phyloP scores from a whole-genome alignment of 768 basidiomycete genomes.

The Boletus reticuloceps region DNA sequence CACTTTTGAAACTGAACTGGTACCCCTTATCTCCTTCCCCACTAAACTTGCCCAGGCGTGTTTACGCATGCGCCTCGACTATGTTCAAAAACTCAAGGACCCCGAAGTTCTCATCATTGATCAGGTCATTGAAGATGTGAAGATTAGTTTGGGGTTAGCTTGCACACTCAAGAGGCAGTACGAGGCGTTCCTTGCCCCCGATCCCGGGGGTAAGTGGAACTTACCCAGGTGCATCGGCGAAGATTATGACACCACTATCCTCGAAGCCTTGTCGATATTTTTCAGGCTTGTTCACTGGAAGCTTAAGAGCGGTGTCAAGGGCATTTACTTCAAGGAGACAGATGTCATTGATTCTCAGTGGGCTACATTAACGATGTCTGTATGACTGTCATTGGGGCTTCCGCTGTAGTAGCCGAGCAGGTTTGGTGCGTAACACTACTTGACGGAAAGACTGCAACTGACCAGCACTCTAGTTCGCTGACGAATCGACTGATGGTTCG shows the following conservation, averaged over 20 bases:
- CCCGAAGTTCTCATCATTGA: constrained; percentile 90
- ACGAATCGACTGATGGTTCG: constrained; percentile 92
- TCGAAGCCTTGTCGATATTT: constrained; percentile 84
- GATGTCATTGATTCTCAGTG: constrained; percentile 97
- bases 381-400: constrained; percentile 82
- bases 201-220: constrained; percentile 85
- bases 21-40: constrained; percentile 93
- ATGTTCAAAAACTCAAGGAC: constrained; percentile 83
- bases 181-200: constrained; percentile 84
- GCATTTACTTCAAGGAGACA: constrained; percentile 96
- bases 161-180: constrained; percentile 96
- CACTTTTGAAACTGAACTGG: constrained; percentile 83
- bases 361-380: constrained; percentile 91
- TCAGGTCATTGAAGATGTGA: constrained; percentile 91
- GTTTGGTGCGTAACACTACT: constrained; percentile 64
- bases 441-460: not conserved
- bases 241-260: constrained; percentile 86
- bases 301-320: constrained; percentile 87
- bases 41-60: constrained; percentile 92
- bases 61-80: constrained; percentile 84
- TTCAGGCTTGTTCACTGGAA: constrained; percentile 96
- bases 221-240: constrained; percentile 85
- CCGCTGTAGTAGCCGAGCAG: constrained; percentile 90
- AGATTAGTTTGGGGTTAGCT: constrained; percentile 86
- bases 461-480: constrained; percentile 57